Evolutionary conservation across 208 protist genomes (phyloP).

Genomic region (Hexamita inflata): DNA sequence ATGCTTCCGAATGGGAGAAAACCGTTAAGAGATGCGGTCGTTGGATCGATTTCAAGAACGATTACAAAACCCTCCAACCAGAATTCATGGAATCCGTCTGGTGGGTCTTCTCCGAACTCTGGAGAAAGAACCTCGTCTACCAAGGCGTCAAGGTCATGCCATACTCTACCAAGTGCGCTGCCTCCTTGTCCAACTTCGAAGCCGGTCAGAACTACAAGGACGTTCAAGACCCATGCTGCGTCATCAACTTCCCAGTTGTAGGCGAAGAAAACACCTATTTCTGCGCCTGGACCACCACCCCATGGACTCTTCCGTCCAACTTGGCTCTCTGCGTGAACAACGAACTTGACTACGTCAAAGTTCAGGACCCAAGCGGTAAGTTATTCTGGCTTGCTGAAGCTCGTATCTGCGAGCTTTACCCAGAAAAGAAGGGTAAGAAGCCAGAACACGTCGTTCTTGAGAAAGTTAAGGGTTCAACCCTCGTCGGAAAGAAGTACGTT

Average conservation of each 20-base stretch:
- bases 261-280: slow-evolving; percentile 50
- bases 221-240: slow-evolving; percentile 67
- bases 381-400: slow-evolving; percentile 49
- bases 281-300: slow-evolving; percentile 98
- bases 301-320: slow-evolving; percentile 98
- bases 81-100: slow-evolving; percentile 99
- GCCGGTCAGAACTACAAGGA: slow-evolving; percentile 91
- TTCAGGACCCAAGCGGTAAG: slow-evolving; percentile 57
- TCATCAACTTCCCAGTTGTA: slow-evolving; percentile 62
- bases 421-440: slow-evolving; percentile 13
- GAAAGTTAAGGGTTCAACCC: slow-evolving; percentile 35
- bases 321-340: slow-evolving; percentile 91
- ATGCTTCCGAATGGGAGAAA: slow-evolving; percentile 82
- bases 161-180: slow-evolving; percentile 86
- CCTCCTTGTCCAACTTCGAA: slow-evolving; percentile 99
- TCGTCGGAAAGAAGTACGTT: slow-evolving; percentile 22
- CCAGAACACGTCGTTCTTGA: slow-evolving; percentile 17
- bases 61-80: slow-evolving; percentile 96
- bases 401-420: slow-evolving; percentile 46
- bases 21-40: slow-evolving; percentile 81
- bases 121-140: slow-evolving; percentile 90
- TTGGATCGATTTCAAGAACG: slow-evolving; percentile 98
- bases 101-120: slow-evolving; percentile 95
- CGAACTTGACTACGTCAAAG: slow-evolving; percentile 84
- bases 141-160: slow-evolving; percentile 97